phyloP scores from a whole-genome alignment of 345 rosid genomes.

The Eucalyptus pumila region DNA sequence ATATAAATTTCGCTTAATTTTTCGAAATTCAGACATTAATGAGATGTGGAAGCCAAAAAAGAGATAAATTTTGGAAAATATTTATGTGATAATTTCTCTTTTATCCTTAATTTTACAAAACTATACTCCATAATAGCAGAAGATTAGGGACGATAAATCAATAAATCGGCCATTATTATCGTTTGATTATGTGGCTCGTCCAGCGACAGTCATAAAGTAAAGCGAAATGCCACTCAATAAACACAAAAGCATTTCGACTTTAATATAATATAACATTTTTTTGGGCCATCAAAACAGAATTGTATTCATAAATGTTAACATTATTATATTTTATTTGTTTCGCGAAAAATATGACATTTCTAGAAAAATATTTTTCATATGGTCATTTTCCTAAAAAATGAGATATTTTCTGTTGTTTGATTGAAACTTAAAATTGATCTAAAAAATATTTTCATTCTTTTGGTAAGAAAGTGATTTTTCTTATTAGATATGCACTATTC shows the following conservation, averaged over 20 bases:
- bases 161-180: neutral
- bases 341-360: accelerated
- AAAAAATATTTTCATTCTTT: too few relatives aligned
- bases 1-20: neutral
- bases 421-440: accelerated
- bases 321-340: neutral
- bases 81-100: neutral
- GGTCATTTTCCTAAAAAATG: too few relatives aligned
- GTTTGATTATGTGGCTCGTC: neutral
- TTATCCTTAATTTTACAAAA: neutral
- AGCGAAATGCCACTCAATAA: neutral
- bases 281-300: neutral
- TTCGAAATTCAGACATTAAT: neutral
- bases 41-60: neutral
- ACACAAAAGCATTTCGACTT: neutral
- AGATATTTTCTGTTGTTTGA: accelerated
- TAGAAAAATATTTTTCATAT: too few relatives aligned
- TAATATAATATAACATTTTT: neutral
- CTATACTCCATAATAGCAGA: neutral
- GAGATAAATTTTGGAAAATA: neutral
- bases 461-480: neutral
- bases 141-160: neutral
- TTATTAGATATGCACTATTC: neutral
- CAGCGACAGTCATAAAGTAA: neutral
- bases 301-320: neutral